A percentile compares a stretch with the other conserved stretches of the same genome.
Conservation (phyloP, 1,284 basidiomycete species). For the Irpex sp. region DNA sequence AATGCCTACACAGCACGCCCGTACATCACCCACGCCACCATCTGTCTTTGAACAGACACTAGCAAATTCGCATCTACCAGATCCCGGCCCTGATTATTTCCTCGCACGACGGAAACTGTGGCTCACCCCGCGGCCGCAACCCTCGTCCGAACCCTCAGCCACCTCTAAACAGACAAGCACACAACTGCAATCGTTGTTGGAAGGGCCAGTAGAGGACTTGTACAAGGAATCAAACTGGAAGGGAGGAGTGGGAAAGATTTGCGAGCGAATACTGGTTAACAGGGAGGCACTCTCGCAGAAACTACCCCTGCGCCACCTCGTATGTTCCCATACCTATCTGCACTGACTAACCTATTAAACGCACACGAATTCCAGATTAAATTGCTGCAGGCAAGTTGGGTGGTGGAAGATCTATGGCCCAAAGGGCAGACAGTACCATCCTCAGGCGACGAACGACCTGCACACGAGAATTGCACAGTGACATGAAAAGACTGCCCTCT, state of each 20-base stretch:
- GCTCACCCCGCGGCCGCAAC: conserved; percentile 34
- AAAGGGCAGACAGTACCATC: conserved; percentile 49
- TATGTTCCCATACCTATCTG: conserved; percentile 32
- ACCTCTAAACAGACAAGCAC: conserved; percentile 31
- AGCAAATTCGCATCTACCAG: conserved; percentile 39
- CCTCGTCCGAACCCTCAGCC: conserved; percentile 15
- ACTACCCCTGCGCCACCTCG: conserved; percentile 59
- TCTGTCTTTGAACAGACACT: conserved; percentile 38
- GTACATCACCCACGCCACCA: neutral
- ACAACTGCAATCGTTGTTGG: conserved; percentile 52
- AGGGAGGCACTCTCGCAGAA: conserved; percentile 54
- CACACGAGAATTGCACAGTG: neutral
- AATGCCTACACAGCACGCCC: neutral
- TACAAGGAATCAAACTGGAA: conserved; percentile 51
- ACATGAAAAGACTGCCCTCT: neutral
- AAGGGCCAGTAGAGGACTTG: conserved; percentile 38
- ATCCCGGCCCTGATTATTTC: conserved; percentile 62
- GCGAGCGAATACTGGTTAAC: conserved; percentile 49
- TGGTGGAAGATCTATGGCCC: conserved; percentile 74
- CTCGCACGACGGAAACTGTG: conserved; percentile 58
- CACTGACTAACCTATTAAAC: neutral
- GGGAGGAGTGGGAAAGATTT: conserved; percentile 55
- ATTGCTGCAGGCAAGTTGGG: conserved; percentile 68
- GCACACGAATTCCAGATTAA: conserved; percentile 47
- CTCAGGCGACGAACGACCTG: conserved; percentile 46